Evolutionary conservation across 257 asterid species (phyloP).

Genomic region (Salvia hispanica): DNA sequence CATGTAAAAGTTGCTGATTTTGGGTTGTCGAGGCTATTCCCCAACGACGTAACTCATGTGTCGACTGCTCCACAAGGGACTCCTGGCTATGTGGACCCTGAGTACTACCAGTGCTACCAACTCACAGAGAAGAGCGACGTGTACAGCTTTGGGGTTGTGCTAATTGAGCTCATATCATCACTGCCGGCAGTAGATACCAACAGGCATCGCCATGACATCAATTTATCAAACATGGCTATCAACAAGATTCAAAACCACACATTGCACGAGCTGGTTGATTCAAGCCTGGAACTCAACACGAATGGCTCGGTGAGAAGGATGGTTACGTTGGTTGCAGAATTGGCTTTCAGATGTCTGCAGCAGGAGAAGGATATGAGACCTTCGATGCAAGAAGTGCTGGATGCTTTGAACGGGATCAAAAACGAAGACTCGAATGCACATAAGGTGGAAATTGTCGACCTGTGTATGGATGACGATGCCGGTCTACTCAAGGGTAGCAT

Average conservation of each 20-base stretch:
- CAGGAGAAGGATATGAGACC: conserved; percentile 71
- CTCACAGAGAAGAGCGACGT: conserved; percentile 79
- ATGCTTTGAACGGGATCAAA: conserved; percentile 47
- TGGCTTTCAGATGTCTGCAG: conserved; percentile 77
- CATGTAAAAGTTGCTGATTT: conserved; percentile 88
- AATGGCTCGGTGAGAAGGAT: conserved; percentile 41
- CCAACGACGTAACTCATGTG: conserved; percentile 63
- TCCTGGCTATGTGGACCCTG: conserved; percentile 88
- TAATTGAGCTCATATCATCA: conserved; percentile 80
- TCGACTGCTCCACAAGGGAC: conserved; percentile 96
- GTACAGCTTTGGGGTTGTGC: conserved; percentile 81
- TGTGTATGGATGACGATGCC: conserved; percentile 40
- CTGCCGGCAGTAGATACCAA: conserved; percentile 73
- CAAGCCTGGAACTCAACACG: conserved; percentile 51
- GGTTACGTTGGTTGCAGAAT: conserved; percentile 58
- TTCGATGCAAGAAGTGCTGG: conserved; percentile 65
- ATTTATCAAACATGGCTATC: conserved; percentile 70
- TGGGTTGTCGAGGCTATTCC: conserved; percentile 73
- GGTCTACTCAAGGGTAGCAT: conserved; percentile 36
- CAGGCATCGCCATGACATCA: conserved; percentile 70
- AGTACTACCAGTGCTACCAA: conserved; percentile 76
- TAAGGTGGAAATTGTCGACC: conserved; percentile 42
- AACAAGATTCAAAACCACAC: conserved; percentile 61
- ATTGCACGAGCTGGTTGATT: conserved; percentile 71
- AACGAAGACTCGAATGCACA: conserved; percentile 34